Percentiles rank a stretch among this genome's conserved stretches.
phyloP scores from a whole-genome alignment of 2,329 filamentous ascomycete genomes.

The Daldinia sp. region DNA sequence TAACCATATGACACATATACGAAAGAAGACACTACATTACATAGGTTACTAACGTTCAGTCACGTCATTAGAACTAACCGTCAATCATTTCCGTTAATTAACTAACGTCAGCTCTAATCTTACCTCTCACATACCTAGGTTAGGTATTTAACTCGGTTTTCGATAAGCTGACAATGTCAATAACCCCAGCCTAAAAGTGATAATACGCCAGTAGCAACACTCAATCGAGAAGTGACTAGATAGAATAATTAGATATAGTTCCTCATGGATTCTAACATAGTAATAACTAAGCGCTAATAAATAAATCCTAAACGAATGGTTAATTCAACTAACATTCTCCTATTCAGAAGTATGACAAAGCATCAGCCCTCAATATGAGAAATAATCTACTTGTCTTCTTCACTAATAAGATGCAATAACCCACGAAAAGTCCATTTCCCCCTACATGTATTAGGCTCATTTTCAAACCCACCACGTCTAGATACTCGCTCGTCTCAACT shows the following conservation, averaged over 20 bases:
- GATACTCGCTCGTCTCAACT: too few species aligned
- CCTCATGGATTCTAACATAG: too few species aligned
- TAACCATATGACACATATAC: neutral
- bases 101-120: neutral
- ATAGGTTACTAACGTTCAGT: neutral
- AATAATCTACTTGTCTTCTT: too few species aligned
- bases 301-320: too few species aligned
- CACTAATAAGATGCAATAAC: too few species aligned
- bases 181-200: neutral
- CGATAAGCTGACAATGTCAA: neutral
- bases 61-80: neutral
- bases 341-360: too few species aligned
- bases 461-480: neutral
- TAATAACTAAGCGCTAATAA: too few species aligned
- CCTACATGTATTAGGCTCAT: neutral
- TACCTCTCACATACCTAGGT: neutral
- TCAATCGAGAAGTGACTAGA: neutral
- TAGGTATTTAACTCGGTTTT: neutral
- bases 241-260: neutral
- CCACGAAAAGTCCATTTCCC: neutral
- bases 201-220: neutral
- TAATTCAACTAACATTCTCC: too few species aligned
- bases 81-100: neutral
- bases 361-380: too few species aligned
- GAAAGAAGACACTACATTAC: conserved; percentile 1